Percentiles rank a stretch among this genome's conserved stretches.
These are phyloP conservation scores for Aspergillus latus DNA, from an alignment of 2,329 filamentous ascomycete species.

Conservation along the genomic window DNA sequence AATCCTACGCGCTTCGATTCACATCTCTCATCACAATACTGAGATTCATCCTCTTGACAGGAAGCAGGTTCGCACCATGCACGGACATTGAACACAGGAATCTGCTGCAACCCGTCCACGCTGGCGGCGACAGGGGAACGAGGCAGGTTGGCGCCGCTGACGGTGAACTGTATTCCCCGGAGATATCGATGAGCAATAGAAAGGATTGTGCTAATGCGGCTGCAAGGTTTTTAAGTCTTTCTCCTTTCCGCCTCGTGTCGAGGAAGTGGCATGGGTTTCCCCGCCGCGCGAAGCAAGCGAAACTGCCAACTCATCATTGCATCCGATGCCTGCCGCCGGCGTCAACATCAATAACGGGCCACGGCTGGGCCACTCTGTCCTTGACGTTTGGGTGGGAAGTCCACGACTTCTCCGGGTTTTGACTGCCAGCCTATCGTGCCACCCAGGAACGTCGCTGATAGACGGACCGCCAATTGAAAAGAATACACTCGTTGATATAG, in stretches of 20 bases:
- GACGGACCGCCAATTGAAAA: not conserved
- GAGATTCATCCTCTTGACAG: not conserved
- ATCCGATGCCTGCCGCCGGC: constrained; percentile 51
- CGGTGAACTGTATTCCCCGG: constrained; percentile 13
- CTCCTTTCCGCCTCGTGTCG: constrained; percentile 23
- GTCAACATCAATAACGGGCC: constrained; percentile 25
- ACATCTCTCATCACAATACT: constrained; percentile 7
- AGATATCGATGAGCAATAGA: constrained; percentile 13
- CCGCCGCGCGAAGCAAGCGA: constrained; percentile 34
- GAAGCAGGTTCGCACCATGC: constrained; percentile 17
- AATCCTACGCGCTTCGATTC: constrained; percentile 1
- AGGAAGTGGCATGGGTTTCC: constrained; percentile 49
- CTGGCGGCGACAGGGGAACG: constrained; percentile 4
- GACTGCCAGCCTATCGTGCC: constrained; percentile 14
- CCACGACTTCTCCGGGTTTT: constrained; percentile 12
- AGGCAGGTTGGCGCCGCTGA: not conserved
- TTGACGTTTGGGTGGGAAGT: constrained; percentile 14
- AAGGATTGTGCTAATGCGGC: constrained; percentile 16
- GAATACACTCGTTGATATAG: not conserved
- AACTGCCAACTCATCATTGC: constrained; percentile 75
- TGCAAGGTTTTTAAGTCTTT: constrained; percentile 17
- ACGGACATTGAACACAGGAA: constrained; percentile 12
- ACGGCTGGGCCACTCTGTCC: constrained; percentile 21
- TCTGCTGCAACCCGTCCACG: constrained; percentile 16
- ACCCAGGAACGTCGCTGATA: not conserved